Percentiles rank a stretch among this genome's conserved stretches.
Evolutionary conservation across 208 protist species (phyloP).

Genomic region (Trypanosoma theileri): DNA sequence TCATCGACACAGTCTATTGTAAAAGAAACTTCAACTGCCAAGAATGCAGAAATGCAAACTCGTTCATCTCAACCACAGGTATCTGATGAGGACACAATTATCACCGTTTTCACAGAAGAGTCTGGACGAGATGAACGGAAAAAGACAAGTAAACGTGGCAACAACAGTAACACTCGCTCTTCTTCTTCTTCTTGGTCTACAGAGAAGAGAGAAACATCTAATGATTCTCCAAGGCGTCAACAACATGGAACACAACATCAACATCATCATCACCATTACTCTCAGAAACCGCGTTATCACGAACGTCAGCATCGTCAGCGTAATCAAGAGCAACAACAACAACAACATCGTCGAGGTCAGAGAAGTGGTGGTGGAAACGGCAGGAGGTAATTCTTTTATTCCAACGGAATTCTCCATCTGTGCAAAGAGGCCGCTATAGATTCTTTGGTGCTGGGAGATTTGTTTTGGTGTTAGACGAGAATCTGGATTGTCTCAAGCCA

Average conservation of each 20-base stretch:
- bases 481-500: too few species aligned
- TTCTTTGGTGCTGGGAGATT: too few species aligned
- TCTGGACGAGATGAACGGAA: not conserved
- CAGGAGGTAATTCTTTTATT: not conserved
- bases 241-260: constrained; percentile 3
- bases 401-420: not conserved
- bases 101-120: not conserved
- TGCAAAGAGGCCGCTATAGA: too few species aligned
- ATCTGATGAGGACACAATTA: not conserved
- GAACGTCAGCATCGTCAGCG: constrained; percentile 24
- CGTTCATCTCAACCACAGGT: not conserved
- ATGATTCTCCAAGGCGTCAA: not conserved
- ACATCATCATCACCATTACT: constrained; percentile 18
- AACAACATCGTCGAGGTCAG: constrained; percentile 1
- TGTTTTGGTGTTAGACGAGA: too few species aligned
- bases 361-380: not conserved
- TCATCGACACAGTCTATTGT: too few species aligned
- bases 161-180: not conserved
- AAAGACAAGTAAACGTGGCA: not conserved
- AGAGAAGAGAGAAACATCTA: not conserved
- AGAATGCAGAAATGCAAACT: not conserved
- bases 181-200: not conserved
- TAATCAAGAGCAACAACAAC: constrained; percentile 18
- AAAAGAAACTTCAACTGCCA: too few species aligned
- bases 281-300: constrained; percentile 20